Base-by-base conservation (phyloP, 345 rosid species). In the Balakata baccata region DNA sequence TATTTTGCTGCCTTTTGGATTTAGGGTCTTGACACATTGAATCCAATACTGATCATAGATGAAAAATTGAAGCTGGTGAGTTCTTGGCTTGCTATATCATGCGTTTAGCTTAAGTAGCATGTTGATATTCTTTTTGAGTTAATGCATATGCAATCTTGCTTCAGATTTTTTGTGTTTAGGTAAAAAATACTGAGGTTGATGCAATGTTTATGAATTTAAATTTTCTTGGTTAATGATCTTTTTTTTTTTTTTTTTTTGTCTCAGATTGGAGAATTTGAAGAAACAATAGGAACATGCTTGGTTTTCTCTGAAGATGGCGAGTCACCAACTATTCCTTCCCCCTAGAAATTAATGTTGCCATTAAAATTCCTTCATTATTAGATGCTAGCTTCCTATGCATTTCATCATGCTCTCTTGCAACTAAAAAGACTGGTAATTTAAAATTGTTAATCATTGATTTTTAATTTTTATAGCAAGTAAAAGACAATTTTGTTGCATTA, bases 231-330 rank as follows among this genome's bases (percentile, higher is more conserved):
- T 71, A 22, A 43, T n/a, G 16, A 17, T 16, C n/a, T n/a, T n/a
- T n/a, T n/a, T n/a, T n/a, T 38, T 20, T 75, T 34, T 5, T 12
- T 53, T n/a, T n/a, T n/a, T n/a, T n/a, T n/a, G 45, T 13, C 60
- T 53, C 87, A 88, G 91, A 81, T 88, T 50, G 88, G 88, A 69
- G 82, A 84, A 64, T 88, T 86, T 38, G 87, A 88, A 77, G 89
- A 88, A 81, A 86, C 89, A 60, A 78, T 85, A 22, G 92, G 92
- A 20, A 86, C 88, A 22, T 83, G 87, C 79, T 59, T 86, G 77
- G 77, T 84, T 67, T 81, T 88, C 77, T 72, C 85, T 0, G 84
- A 88, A 82, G 77, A 82, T n/a, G 89, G 89, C 82, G 52, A 81
- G 79, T 83, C 41, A 81, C 76, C 34, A 29, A 29, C 20, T 11